These are phyloP conservation scores for Suhomyces canberraensis DNA, from an alignment of 805 yeast genomes.

Conservation along the genomic window DNA sequence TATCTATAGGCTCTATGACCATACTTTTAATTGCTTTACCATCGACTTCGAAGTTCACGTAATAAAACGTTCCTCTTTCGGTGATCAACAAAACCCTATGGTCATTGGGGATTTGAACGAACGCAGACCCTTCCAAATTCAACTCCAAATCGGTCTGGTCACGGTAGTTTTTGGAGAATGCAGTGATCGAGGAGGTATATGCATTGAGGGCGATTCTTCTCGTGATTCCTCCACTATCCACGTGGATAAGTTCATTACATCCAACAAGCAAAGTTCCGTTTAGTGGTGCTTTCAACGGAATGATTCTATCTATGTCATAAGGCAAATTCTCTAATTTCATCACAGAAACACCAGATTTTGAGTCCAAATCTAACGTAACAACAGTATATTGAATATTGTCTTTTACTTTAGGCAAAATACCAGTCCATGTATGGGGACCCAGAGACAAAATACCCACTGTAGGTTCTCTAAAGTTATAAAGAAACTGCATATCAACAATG, in stretches of 20 bases:
- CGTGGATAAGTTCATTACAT: conserved; percentile 70
- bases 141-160: conserved; percentile 53
- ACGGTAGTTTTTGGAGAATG: conserved; percentile 31
- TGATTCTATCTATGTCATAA: conserved; percentile 62
- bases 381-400: conserved; percentile 64
- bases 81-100: conserved; percentile 31
- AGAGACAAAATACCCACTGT: conserved; percentile 70
- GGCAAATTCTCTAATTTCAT: conserved; percentile 65
- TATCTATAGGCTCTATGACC: conserved; percentile 30
- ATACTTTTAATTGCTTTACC: conserved; percentile 40
- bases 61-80: conserved; percentile 32
- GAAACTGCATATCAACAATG: conserved; percentile 68
- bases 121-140: conserved; percentile 51
- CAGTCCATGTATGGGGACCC: conserved; percentile 69
- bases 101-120: conserved; percentile 34
- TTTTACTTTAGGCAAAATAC: conserved; percentile 55
- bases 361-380: conserved; percentile 61
- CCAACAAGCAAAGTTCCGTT: conserved; percentile 73
- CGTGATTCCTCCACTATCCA: conserved; percentile 72
- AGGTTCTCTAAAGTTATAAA: conserved; percentile 76
- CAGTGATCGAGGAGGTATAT: conserved; percentile 41
- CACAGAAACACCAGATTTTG: conserved; percentile 62
- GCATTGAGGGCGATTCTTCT: conserved; percentile 62
- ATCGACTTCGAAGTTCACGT: conserved; percentile 37
- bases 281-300: conserved; percentile 63